A percentile compares a stretch with the other conserved stretches of the same genome.
phyloP scores from a whole-genome alignment of 1,284 basidiomycete genomes.

The Boletus hoseneyae region DNA sequence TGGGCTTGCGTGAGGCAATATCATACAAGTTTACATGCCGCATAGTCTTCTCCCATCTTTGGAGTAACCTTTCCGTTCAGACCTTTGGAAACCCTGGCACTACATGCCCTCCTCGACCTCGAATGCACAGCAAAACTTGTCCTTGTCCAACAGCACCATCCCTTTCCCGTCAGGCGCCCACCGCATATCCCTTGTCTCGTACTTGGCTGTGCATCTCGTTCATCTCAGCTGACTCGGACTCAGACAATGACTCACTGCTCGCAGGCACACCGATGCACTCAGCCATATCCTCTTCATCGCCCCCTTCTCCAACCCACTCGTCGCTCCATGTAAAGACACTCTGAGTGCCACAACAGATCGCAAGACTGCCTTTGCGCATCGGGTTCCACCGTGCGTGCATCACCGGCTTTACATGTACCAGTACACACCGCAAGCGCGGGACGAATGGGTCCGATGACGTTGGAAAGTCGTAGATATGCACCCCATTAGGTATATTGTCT shows the following conservation, averaged over 20 bases:
- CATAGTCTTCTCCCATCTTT: too few species aligned
- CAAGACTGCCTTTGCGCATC: constrained; percentile 62
- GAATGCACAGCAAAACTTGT: constrained; percentile 81
- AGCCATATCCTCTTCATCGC: constrained; percentile 64
- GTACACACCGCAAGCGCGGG: constrained; percentile 60
- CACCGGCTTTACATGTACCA: constrained; percentile 61
- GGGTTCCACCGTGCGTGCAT: constrained; percentile 75
- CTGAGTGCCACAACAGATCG: constrained; percentile 63
- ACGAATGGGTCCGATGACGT: constrained; percentile 47
- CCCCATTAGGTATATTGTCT: constrained; percentile 61
- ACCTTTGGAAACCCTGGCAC: too few species aligned
- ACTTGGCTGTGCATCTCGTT: constrained; percentile 45
- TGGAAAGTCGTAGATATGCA: constrained; percentile 65
- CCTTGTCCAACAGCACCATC: constrained; percentile 64
- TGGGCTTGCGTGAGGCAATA: constrained; percentile 1
- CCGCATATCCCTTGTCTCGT: constrained; percentile 58
- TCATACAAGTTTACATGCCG: too few species aligned
- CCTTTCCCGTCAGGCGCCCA: constrained; percentile 88
- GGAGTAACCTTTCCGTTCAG: too few species aligned
- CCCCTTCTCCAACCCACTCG: constrained; percentile 64
- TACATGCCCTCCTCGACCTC: constrained; percentile 69
- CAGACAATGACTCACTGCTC: constrained; percentile 51
- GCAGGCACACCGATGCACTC: constrained; percentile 80
- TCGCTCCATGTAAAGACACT: constrained; percentile 80
- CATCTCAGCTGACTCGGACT: background rate